Evolutionary conservation across 2,329 filamentous ascomycete genomes (phyloP).

Genomic region (Polychaeton citri): DNA sequence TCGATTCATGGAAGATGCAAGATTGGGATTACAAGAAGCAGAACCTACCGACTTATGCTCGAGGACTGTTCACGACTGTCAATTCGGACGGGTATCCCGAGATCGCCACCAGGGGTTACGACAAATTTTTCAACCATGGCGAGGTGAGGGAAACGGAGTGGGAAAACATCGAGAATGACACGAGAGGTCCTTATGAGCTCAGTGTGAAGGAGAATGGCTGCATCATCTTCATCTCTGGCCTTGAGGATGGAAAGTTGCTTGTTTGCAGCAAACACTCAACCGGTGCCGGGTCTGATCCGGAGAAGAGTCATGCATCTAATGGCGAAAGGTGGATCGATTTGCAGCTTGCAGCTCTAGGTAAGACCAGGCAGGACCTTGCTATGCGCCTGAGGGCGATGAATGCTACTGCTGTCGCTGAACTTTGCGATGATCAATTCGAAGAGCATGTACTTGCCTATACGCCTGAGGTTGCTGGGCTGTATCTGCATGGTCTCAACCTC

Average conservation of each 20-base stretch:
- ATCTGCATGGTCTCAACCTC: slow-evolving; percentile 90
- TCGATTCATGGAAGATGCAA: slow-evolving; percentile 85
- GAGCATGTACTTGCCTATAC: slow-evolving; percentile 91
- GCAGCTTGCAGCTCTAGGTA: slow-evolving; percentile 66
- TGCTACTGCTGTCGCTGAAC: slow-evolving; percentile 84
- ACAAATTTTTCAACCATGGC: slow-evolving; percentile 95
- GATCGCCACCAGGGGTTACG: slow-evolving; percentile 82
- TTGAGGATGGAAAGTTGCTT: slow-evolving; percentile 77
- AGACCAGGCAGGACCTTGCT: slow-evolving; percentile 66
- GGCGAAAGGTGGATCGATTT: slow-evolving; percentile 72
- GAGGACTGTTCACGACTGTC: slow-evolving; percentile 81
- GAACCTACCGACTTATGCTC: slow-evolving; percentile 79
- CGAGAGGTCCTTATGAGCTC: slow-evolving; percentile 80
- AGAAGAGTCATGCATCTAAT: slow-evolving; percentile 68
- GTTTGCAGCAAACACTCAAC: slow-evolving; percentile 99
- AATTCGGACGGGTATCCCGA: slow-evolving; percentile 52
- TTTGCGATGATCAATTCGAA: slow-evolving; percentile 92
- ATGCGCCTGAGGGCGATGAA: slow-evolving; percentile 65
- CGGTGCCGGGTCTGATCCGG: slow-evolving; percentile 56
- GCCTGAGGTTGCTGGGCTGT: slow-evolving; percentile 71
- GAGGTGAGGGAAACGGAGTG: slow-evolving; percentile 76
- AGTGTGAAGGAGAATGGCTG: slow-evolving; percentile 99
- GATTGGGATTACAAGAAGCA: slow-evolving; percentile 92
- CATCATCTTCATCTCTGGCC: slow-evolving; percentile 90
- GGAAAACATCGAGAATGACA: slow-evolving; percentile 61